Base-by-base conservation (phyloP, 176 grass and related monocot species). In the Aegilops umbellulata region DNA sequence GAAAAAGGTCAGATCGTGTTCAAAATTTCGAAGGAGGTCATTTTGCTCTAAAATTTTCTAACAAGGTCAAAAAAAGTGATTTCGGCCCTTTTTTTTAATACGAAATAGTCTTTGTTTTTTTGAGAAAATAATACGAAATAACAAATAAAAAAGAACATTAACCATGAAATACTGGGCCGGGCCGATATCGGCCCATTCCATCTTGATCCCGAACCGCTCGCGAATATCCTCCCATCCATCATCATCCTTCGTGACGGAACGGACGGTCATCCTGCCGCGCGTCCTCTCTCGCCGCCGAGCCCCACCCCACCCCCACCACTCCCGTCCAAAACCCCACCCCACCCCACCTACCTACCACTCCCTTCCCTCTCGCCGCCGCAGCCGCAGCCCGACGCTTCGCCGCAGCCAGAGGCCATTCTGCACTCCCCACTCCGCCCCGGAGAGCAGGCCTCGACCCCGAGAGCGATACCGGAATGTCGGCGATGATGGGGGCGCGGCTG, bases 331-430 rank as follows among this genome's bases (percentile, higher is more conserved):
- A 46, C 3, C 68, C 64, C n/a, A n/a, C n/a, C n/a, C n/a, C 64
- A 6, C 57, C 80, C 58, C 22, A 22, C 66, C 19, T 17, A 36
- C 66, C 42, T 6, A 32, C 25, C 39, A 61, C 10, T 61, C 35
- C 34, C 67, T n/a, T 65, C 82, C 26, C 82, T 47, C 27, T 24
- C 71, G 26, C 57, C 71, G 82, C 82, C 82, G 82, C 82, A 72
- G 19, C 69, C 46, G 46, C 46, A 49, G 13, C 49, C 69, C 36
- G 69, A 75, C 82, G 69, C 69, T 75, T 47, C 82, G 69, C 82
- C 70, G 82, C 82, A 34, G 69, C 51, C 10, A 83, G 24, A 83
- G 34, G 68, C n/a, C 32, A 36, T 17, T 68, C 51, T 15, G 5
- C 51, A 1, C 14, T 2, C 51, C 51, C 51, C 51, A 51, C 47